phyloP scores from a whole-genome alignment of 768 basidiomycete species.

The Mycena filopes region DNA sequence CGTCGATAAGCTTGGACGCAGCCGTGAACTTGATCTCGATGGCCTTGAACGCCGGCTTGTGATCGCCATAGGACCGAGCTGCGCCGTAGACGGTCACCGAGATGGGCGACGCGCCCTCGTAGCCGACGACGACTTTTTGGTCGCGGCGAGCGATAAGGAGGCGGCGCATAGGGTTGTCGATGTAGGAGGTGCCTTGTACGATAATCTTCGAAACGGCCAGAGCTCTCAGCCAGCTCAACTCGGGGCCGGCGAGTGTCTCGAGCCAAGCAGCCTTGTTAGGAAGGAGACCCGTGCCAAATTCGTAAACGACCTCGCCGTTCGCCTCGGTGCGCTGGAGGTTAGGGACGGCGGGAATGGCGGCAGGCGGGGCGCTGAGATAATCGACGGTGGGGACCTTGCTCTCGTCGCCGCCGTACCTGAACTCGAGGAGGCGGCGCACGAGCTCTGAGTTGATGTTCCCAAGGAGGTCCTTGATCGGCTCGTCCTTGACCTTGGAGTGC shows the following conservation, averaged over 20 bases:
- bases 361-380: slow-evolving; percentile 72
- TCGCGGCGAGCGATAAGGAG: slow-evolving; percentile 83
- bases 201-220: slow-evolving; percentile 83
- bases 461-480: slow-evolving; percentile 92
- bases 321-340: slow-evolving; percentile 55
- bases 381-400: slow-evolving; percentile 82
- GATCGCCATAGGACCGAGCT: slow-evolving; percentile 82
- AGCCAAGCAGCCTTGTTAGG: slow-evolving; percentile 84
- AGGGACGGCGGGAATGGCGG: slow-evolving; percentile 46
- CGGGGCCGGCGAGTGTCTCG: slow-evolving; percentile 82
- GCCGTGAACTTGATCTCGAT: slow-evolving; percentile 74
- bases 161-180: slow-evolving; percentile 90
- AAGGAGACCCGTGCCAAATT: slow-evolving; percentile 58
- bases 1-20: slow-evolving; percentile 65
- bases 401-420: slow-evolving; percentile 81
- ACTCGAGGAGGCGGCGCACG: slow-evolving; percentile 80
- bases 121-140: slow-evolving; percentile 79
- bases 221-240: slow-evolving; percentile 88
- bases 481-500: slow-evolving; percentile 88
- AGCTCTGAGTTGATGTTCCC: slow-evolving; percentile 87
- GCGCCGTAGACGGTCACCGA: slow-evolving; percentile 79
- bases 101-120: slow-evolving; percentile 55
- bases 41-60: slow-evolving; percentile 83
- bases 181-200: slow-evolving; percentile 86
- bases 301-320: slow-evolving; percentile 58